phyloP scores from a whole-genome alignment of 768 basidiomycete genomes.

The Tulasnella sp. region DNA sequence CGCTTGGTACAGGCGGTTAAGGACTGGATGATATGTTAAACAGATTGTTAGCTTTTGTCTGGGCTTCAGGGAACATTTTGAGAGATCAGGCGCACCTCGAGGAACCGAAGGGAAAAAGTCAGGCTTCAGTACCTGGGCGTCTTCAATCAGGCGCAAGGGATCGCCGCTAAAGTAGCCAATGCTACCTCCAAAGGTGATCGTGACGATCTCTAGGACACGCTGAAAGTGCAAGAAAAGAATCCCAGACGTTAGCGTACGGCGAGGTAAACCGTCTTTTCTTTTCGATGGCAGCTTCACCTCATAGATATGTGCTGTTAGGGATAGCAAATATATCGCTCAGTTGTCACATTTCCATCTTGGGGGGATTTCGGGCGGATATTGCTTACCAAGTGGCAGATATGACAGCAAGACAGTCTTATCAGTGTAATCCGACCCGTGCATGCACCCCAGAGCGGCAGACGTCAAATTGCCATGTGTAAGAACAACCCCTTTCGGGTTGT shows the following conservation, averaged over 20 bases:
- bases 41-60: neutral
- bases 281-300: no score
- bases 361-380: neutral
- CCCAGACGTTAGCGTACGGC: no score
- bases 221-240: slow-evolving; percentile 9
- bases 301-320: slow-evolving; percentile 62
- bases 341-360: neutral
- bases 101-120: slow-evolving; percentile 76
- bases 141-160: slow-evolving; percentile 79
- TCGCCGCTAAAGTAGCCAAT: slow-evolving; percentile 88
- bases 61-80: neutral
- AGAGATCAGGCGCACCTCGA: slow-evolving; percentile 28
- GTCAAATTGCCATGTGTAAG: slow-evolving; percentile 63
- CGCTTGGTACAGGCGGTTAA: slow-evolving; percentile 65
- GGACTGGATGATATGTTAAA: slow-evolving; percentile 29
- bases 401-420: slow-evolving; percentile 44
- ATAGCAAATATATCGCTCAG: no score
- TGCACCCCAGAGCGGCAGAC: slow-evolving; percentile 44
- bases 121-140: slow-evolving; percentile 74
- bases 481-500: slow-evolving; percentile 73
- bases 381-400: slow-evolving; percentile 54
- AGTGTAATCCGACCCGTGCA: slow-evolving; percentile 41
- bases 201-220: slow-evolving; percentile 43
- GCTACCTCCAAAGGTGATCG: slow-evolving; percentile 48
- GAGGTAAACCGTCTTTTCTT: no score